Base-by-base conservation (phyloP, 768 basidiomycete species). In the Lactifluus subvellereus region DNA sequence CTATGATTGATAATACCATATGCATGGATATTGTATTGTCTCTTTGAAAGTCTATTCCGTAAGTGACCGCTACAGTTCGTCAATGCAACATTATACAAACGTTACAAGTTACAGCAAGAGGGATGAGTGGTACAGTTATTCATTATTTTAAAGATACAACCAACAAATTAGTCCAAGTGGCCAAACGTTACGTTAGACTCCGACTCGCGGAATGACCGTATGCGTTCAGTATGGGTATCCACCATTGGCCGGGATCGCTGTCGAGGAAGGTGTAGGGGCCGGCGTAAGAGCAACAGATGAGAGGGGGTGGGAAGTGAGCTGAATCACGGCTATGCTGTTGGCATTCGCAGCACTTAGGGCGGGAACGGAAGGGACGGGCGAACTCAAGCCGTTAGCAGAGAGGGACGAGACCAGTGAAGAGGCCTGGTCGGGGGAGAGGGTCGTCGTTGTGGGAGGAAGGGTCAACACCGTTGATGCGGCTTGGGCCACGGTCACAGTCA, bases 391-490 rank as follows among this genome's bases (percentile, higher is more conserved):
- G 8, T 40, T 59, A 18, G 40, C 40, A 11, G 54, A 30, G 54
- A 64, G 42, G 3, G 33, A 27, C 9, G 62, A 63, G 22, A 58
- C 1, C 14, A 60, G 14, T 13, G n/a, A 14, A 35, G 76, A 72
- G 4, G 79, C 82, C 37, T 78, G 74, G 11, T 75, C 66, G 9
- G 80, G 79, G 30, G 74, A 71, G 48, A 84, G 69, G 2, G 79
- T 81, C 32, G 74, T 72, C 0, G 81, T 83, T 22, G 73, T 71
- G 16, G 77, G 66, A 4, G 71, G 56, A 45, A 78, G 69, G 5
- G 74, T 74, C 8, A 65, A 55, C 16, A 66, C 45, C 6, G 45
- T 47, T 47, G 45, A 1, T 20, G 8, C 37, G 4, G 8, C n/a
- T 8, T 22, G 0, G 69, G 54, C 20, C 61, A 27, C 51, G 33